Base-by-base conservation (phyloP, 2,329 filamentous ascomycete species). In the Cordyceps cicadae region DNA sequence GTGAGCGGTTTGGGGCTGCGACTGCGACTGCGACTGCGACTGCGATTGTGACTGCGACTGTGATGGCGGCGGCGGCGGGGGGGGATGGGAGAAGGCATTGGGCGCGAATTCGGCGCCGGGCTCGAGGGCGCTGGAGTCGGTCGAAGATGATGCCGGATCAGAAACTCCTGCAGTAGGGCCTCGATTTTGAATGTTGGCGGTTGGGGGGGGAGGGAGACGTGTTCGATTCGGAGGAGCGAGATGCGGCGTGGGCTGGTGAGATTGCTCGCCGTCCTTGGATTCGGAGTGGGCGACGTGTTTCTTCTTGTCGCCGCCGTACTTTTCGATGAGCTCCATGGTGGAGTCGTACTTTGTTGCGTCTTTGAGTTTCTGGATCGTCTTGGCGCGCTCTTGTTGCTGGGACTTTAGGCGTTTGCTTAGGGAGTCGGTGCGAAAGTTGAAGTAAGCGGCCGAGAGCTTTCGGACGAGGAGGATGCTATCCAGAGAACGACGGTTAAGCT, bases 291-390 rank as follows among this genome's bases (percentile, higher is more conserved):
- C 70, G 14, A 67, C 68, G 15, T 69, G 69, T 69, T 78, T 76
- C 67, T 80, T 76, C 63, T 87, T 84, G 21, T 80, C 77, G 11
- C 85, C 89, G 41, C 92, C 92, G 72, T 99, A 99, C 69, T 97
- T 99, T 69, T 97, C 90, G 12, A 99, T 83, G 62, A 99, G 76
- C 71, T 97, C 86, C 69, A 95, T 85, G 1, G 94, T 99, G 37
- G 92, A 94, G 74, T 97, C 90, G 76, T 97, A 99, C 73, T 90
- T 96, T 39, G 94, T 99, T 29, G 92, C 92, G 62, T 88, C 87
- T 75, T 99, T 99, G 64, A 99, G 84, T 75, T 92, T 92, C 71
- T 96, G 88, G 65, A 99, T 97, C 2, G 92, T 96, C 67, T 86
- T 86, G 62, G 89, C 85, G 59, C 93, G 86, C 73, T 97, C 89